phyloP scores from a whole-genome alignment of 176 grass and related monocot genomes.

The Musa schizocarpa region DNA sequence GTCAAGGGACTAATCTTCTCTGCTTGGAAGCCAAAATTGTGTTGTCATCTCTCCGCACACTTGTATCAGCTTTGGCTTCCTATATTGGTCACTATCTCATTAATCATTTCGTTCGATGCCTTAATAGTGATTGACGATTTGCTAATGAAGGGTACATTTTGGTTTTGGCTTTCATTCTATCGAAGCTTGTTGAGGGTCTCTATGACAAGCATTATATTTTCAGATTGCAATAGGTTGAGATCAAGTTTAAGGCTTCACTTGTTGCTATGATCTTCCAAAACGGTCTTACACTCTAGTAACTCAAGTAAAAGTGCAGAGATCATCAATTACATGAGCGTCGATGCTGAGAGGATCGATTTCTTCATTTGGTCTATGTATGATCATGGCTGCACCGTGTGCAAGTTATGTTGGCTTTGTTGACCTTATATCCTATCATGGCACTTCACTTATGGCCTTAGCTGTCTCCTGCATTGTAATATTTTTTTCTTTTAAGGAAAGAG shows the following conservation, averaged over 20 bases:
- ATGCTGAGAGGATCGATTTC: neutral
- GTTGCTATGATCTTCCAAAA: slow-evolving; percentile 9
- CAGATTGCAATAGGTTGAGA: neutral
- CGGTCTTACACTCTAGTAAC: neutral
- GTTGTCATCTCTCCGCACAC: neutral
- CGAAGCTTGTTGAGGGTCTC: neutral
- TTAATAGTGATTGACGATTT: neutral
- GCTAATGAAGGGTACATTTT: neutral
- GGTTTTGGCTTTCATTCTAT: neutral
- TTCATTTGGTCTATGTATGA: neutral
- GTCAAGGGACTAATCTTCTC: neutral
- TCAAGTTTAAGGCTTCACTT: neutral
- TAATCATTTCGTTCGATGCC: neutral
- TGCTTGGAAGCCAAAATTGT: neutral
- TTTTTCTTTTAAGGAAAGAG: no score
- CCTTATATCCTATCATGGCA: neutral
- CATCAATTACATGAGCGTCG: slow-evolving; percentile 9
- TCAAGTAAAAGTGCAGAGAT: neutral
- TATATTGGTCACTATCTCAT: slow-evolving; percentile 3
- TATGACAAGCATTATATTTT: neutral
- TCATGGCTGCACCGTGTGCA: neutral
- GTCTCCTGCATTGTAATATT: neutral
- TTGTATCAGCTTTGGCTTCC: neutral
- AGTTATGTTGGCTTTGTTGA: neutral
- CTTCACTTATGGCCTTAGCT: neutral